Conservation (phyloP, 192 early-diverging fungal species). For the Martensiomyces pterosporus region DNA sequence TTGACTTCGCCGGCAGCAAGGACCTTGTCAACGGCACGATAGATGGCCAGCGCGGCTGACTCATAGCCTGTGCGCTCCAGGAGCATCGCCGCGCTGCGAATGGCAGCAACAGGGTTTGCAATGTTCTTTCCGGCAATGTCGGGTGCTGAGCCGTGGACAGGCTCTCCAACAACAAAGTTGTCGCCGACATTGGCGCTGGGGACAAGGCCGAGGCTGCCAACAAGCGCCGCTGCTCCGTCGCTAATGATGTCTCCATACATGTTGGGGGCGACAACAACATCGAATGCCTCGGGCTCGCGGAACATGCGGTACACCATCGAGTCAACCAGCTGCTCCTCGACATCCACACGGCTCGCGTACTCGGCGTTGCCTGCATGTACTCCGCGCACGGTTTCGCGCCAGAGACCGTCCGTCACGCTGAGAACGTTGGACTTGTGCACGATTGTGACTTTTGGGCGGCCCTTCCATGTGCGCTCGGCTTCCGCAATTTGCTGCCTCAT, state of each 20-base stretch:
- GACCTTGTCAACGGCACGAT: constrained; percentile 81
- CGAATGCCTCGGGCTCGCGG: constrained; percentile 93
- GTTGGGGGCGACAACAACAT: constrained; percentile 96
- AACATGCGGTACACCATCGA: constrained; percentile 99
- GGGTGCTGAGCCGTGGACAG: constrained; percentile 94
- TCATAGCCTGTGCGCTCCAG: constrained; percentile 79
- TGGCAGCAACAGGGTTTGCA: constrained; percentile 94
- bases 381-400: constrained; percentile 83
- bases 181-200: constrained; percentile 97
- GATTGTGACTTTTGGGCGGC: constrained; percentile 78
- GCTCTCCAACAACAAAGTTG: constrained; percentile 92
- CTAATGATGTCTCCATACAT: constrained; percentile 97
- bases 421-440: constrained; percentile 98
- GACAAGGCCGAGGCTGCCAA: constrained; percentile 92
- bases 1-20: constrained; percentile 57
- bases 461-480: constrained; percentile 62
- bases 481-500: constrained; percentile 57
- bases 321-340: constrained; percentile 97
- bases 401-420: constrained; percentile 92
- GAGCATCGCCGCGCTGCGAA: constrained; percentile 90
- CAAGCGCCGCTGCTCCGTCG: constrained; percentile 95
- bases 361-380: constrained; percentile 64
- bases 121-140: constrained; percentile 97
- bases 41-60: constrained; percentile 69
- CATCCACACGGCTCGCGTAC: constrained; percentile 58